These are phyloP conservation scores for Globisporangium alternatum DNA, from an alignment of 352 stramenopile genomes.

Conservation along the genomic window DNA sequence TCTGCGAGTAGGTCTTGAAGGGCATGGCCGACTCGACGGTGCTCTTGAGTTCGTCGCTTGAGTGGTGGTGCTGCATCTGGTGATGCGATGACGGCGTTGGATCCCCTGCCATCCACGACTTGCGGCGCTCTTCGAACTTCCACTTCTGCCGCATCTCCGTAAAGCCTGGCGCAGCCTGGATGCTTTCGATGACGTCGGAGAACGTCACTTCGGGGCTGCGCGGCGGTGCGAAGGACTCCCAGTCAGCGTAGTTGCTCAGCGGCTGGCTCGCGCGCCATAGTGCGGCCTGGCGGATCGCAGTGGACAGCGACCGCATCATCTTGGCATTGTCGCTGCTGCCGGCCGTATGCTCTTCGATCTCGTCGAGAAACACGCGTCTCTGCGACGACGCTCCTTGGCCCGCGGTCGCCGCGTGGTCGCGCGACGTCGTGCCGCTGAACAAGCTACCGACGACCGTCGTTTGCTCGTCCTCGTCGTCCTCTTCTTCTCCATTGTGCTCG, in stretches of 20 bases:
- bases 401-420: constrained; percentile 35
- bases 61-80: constrained; percentile 13
- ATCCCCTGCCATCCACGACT: constrained; percentile 76
- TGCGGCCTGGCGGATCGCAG: constrained; percentile 71
- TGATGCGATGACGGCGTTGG: constrained; percentile 10
- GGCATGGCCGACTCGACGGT: constrained; percentile 12
- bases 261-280: constrained; percentile 77
- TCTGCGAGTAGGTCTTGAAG: constrained; percentile 38
- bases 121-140: constrained; percentile 59
- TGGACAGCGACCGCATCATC: constrained; percentile 71
- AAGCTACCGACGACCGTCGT: constrained; percentile 80
- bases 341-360: constrained; percentile 69
- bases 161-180: constrained; percentile 43
- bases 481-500: constrained; percentile 40
- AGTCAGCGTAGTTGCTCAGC: constrained; percentile 64
- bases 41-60: constrained; percentile 15
- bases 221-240: constrained; percentile 55
- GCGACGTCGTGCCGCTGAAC: constrained; percentile 60
- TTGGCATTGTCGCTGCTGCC: constrained; percentile 57
- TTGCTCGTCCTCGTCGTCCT: constrained; percentile 63
- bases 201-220: constrained; percentile 66
- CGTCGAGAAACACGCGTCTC: constrained; percentile 51
- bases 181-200: constrained; percentile 71
- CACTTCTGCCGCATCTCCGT: constrained; percentile 43
- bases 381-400: constrained; percentile 15